Conservation (phyloP, 495 filamentous ascomycete species). For the Penicillium cinerascens region DNA sequence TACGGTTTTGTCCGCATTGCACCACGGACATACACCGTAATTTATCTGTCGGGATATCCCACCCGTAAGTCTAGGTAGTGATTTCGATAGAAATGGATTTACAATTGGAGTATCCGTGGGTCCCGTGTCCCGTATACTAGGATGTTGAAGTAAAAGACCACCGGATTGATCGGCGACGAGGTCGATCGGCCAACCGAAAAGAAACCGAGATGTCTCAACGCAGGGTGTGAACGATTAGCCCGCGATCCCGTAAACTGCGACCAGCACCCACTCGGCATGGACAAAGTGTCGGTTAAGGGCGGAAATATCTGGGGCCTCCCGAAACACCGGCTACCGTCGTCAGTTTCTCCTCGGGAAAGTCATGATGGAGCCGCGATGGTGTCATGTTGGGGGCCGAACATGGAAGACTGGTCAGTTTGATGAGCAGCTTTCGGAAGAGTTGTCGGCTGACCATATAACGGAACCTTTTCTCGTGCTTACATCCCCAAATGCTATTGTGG, state of each 20-base stretch:
- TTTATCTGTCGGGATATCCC: slow-evolving; percentile 51
- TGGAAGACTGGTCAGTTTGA: too few relatives aligned
- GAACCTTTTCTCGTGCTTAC: slow-evolving; percentile 2
- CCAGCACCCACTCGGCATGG: slow-evolving; percentile 8
- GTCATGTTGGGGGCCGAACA: too few relatives aligned
- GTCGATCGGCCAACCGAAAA: neutral
- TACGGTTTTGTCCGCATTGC: slow-evolving; percentile 44
- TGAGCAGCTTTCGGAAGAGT: too few relatives aligned
- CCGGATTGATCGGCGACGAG: neutral
- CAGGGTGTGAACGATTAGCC: neutral
- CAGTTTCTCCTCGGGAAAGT: slow-evolving; percentile 24
- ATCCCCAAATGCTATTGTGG: slow-evolving; percentile 1
- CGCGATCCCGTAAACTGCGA: slow-evolving; percentile 3
- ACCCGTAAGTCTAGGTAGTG: slow-evolving; percentile 8
- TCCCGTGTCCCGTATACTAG: neutral
- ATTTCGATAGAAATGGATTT: neutral
- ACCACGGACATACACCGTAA: slow-evolving; percentile 47
- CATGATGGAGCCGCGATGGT: slow-evolving; percentile 2
- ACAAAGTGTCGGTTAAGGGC: slow-evolving; percentile 21
- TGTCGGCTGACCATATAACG: slow-evolving; percentile 2
- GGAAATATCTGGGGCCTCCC: slow-evolving; percentile 26
- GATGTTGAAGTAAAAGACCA: neutral
- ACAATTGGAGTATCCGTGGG: neutral
- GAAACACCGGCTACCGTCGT: slow-evolving; percentile 8
- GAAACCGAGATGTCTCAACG: neutral